Conservation (phyloP, 1,284 basidiomycete genomes). For the Malassezia cuniculi region DNA sequence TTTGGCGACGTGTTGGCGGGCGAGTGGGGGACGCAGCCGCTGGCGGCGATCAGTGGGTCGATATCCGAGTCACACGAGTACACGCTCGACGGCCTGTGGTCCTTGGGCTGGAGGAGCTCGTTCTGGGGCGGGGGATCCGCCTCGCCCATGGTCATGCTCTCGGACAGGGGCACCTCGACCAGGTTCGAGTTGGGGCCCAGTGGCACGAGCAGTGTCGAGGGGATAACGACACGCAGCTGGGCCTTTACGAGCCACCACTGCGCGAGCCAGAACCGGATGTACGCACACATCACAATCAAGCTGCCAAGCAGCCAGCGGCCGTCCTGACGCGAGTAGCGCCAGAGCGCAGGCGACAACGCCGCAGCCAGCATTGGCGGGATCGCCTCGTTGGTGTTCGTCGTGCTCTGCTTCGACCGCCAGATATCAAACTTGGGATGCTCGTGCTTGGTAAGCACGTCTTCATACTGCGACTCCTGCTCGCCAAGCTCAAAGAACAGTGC, state of each 20-base stretch:
- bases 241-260: conserved; percentile 15
- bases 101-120: too few relatives aligned
- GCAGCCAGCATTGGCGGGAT: conserved; percentile 1
- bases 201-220: conserved; percentile 6
- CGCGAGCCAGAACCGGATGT: conserved; percentile 11
- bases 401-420: conserved; percentile 5
- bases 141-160: too few relatives aligned
- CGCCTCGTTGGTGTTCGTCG: too few relatives aligned
- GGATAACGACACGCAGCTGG: conserved; percentile 11
- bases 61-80: too few relatives aligned
- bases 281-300: conserved; percentile 3
- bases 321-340: conserved; percentile 10
- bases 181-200: too few relatives aligned
- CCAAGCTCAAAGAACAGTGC: conserved; percentile 9
- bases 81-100: too few relatives aligned
- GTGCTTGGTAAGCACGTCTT: conserved; percentile 1
- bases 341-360: background rate
- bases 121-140: too few relatives aligned
- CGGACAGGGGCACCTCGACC: too few relatives aligned
- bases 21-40: too few relatives aligned
- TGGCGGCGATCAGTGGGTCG: too few relatives aligned
- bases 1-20: too few relatives aligned
- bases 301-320: conserved; percentile 4
- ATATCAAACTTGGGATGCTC: conserved; percentile 3
- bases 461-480: conserved; percentile 11